Evolutionary conservation across 495 filamentous ascomycete species (phyloP).

Genomic region (Aspergillus indologenus): DNA sequence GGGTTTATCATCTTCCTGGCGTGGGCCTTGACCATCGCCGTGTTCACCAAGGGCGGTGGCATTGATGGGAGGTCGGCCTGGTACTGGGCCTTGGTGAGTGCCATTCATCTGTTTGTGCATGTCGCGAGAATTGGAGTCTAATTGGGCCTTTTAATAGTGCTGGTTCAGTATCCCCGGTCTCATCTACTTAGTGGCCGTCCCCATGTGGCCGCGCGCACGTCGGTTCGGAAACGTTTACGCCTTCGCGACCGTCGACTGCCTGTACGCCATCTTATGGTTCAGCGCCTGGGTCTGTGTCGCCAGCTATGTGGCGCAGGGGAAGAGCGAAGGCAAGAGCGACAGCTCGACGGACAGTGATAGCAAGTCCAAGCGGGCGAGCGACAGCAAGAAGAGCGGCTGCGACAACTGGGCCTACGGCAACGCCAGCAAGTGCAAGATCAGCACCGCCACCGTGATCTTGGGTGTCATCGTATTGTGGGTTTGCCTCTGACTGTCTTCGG

Average conservation of each 20-base stretch:
- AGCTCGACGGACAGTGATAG: slow-evolving; percentile 23
- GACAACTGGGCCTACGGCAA: slow-evolving; percentile 54
- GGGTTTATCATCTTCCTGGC: slow-evolving; percentile 64
- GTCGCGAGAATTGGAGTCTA: slow-evolving; percentile 13
- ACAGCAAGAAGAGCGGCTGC: slow-evolving; percentile 44
- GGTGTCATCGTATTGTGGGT: slow-evolving; percentile 79
- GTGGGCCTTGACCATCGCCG: slow-evolving; percentile 69
- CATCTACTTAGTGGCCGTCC: slow-evolving; percentile 79
- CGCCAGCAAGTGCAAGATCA: slow-evolving; percentile 61
- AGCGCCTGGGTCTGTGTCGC: slow-evolving; percentile 76
- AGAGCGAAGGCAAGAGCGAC: slow-evolving; percentile 35
- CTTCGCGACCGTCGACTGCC: slow-evolving; percentile 68
- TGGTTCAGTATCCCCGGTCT: slow-evolving; percentile 80
- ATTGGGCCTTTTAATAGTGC: slow-evolving; percentile 63
- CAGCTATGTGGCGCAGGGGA: slow-evolving; percentile 57
- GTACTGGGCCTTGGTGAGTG: slow-evolving; percentile 70
- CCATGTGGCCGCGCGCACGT: slow-evolving; percentile 76
- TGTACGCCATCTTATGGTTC: slow-evolving; percentile 81
- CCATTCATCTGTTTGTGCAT: neutral
- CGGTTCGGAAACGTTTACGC: slow-evolving; percentile 80
- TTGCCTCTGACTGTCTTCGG: slow-evolving; percentile 2
- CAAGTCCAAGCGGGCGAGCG: no score
- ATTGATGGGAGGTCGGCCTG: slow-evolving; percentile 69
- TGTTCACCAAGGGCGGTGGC: slow-evolving; percentile 61
- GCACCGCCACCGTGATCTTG: slow-evolving; percentile 73